Conservation (phyloP, 2,329 filamentous ascomycete species). For the Colletotrichum sp. region DNA sequence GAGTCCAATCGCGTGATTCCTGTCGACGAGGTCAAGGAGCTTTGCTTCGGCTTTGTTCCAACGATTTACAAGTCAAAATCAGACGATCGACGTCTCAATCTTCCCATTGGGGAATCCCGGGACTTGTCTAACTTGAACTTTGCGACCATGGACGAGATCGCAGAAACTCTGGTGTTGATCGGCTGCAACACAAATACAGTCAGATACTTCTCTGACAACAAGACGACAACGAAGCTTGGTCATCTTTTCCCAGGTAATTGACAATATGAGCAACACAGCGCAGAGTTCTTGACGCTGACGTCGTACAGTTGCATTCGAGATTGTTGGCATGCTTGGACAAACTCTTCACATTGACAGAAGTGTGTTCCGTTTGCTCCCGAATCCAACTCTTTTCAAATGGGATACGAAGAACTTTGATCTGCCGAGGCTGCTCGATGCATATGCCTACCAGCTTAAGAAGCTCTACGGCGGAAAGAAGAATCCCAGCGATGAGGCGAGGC, state of each 20-base stretch:
- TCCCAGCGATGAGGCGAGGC: slow-evolving; percentile 6
- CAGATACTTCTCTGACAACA: too few relatives aligned
- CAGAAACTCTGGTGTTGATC: slow-evolving; percentile 55
- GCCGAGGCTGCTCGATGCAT: slow-evolving; percentile 45
- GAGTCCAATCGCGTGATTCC: slow-evolving; percentile 57
- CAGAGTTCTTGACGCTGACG: too few relatives aligned
- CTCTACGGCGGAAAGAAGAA: background rate
- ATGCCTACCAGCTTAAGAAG: slow-evolving; percentile 30
- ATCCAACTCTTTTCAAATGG: slow-evolving; percentile 61
- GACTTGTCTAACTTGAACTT: slow-evolving; percentile 52
- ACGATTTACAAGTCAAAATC: slow-evolving; percentile 53
- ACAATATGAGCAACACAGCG: too few relatives aligned
- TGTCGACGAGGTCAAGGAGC: slow-evolving; percentile 55
- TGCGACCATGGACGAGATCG: slow-evolving; percentile 53
- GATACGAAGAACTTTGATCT: slow-evolving; percentile 53
- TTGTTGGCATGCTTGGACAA: slow-evolving; percentile 61
- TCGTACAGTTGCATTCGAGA: slow-evolving; percentile 57
- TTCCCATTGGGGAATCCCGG: slow-evolving; percentile 44
- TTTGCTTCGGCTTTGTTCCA: slow-evolving; percentile 60
- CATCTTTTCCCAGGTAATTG: too few relatives aligned
- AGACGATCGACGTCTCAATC: slow-evolving; percentile 42
- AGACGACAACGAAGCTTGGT: too few relatives aligned
- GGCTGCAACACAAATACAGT: slow-evolving; percentile 58
- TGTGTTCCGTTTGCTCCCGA: slow-evolving; percentile 59
- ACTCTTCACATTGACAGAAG: slow-evolving; percentile 54